phyloP scores from a whole-genome alignment of 306 rosid species.

The Prunus mongolica region DNA sequence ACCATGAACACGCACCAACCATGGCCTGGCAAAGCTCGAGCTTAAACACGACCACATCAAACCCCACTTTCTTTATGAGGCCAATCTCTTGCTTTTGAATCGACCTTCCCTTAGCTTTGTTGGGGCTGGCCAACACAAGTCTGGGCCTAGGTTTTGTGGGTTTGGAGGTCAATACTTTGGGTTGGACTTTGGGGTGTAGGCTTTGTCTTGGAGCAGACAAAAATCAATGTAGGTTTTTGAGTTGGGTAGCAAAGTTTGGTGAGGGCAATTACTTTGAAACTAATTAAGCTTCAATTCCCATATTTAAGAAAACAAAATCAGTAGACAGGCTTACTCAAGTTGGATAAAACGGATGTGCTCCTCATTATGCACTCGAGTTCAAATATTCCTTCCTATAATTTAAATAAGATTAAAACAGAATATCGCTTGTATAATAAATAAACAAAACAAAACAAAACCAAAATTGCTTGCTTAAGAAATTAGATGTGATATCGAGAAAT shows the following conservation, averaged over 20 bases:
- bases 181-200: neutral
- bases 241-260: conserved; percentile 18
- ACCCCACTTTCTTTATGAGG: conserved; percentile 31
- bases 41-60: conserved; percentile 30
- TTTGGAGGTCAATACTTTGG: neutral
- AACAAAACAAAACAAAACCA: too few species aligned
- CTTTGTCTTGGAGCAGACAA: conserved; percentile 11
- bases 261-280: conserved; percentile 18
- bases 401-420: too few species aligned
- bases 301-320: too few species aligned
- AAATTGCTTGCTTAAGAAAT: too few species aligned
- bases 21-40: conserved; percentile 27
- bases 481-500: too few species aligned
- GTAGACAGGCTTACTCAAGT: too few species aligned
- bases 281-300: too few species aligned
- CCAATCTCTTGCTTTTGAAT: conserved; percentile 23
- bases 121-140: conserved; percentile 23
- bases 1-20: conserved; percentile 49
- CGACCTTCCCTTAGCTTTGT: conserved; percentile 14
- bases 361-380: accelerated
- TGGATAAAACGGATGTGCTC: too few species aligned
- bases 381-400: accelerated
- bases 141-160: neutral
- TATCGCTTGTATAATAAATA: too few species aligned
- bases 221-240: conserved; percentile 33